A percentile compares a stretch with the other conserved stretches of the same genome.
Evolutionary conservation across 805 yeast genomes (phyloP).

Genomic region (Lipomyces orientalis): DNA sequence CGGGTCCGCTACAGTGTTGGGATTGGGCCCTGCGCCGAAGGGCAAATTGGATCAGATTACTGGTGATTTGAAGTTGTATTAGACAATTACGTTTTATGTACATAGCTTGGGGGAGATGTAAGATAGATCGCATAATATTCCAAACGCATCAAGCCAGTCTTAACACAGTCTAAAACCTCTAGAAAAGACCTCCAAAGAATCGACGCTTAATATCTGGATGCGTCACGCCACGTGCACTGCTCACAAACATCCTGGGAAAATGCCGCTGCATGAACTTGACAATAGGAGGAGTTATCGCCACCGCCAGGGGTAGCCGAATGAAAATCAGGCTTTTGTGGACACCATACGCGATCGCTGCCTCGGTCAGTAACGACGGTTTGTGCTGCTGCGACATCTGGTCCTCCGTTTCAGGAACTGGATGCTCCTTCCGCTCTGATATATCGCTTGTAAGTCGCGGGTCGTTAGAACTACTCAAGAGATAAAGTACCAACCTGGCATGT

Average conservation of each 20-base stretch:
- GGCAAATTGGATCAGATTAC: constrained; percentile 79
- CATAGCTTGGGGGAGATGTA: not conserved
- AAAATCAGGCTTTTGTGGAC: constrained; percentile 81
- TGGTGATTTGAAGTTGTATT: constrained; percentile 75
- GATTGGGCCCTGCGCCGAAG: constrained; percentile 95
- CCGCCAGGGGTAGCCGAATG: constrained; percentile 85
- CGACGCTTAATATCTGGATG: constrained; percentile 29
- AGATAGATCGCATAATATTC: not conserved
- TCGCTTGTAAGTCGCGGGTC: not conserved
- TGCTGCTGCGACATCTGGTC: not conserved
- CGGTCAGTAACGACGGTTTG: constrained; percentile 65
- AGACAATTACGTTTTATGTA: constrained; percentile 22
- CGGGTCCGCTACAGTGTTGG: constrained; percentile 95
- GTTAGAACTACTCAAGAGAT: not conserved
- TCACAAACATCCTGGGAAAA: constrained; percentile 51
- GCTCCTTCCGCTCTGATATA: not conserved
- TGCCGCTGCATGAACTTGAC: constrained; percentile 82
- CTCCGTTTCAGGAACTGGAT: not conserved
- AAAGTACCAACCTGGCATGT: not conserved
- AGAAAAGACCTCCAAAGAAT: constrained; percentile 28
- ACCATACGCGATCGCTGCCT: constrained; percentile 89
- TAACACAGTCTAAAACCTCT: not conserved
- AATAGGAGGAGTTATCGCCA: constrained; percentile 85
- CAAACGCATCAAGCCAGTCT: not conserved
- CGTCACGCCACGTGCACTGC: constrained; percentile 24